These are phyloP conservation scores for Fragilaria crotonensis DNA, from an alignment of 108 stramenopile genomes.

Conservation along the genomic window DNA sequence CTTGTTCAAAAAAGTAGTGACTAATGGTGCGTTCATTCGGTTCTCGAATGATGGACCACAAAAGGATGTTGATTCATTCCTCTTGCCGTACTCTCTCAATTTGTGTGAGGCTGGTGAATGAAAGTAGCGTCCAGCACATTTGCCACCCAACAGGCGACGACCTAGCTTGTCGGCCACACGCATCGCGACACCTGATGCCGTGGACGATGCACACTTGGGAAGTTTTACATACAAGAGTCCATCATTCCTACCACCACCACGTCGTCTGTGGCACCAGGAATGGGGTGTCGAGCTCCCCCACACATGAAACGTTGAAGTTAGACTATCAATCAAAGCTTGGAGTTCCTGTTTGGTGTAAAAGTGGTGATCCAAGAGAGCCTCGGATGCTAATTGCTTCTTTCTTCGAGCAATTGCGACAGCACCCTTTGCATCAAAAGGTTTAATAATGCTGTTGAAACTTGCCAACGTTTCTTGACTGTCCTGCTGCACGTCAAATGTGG, in stretches of 20 bases:
- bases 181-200: slow-evolving; percentile 1
- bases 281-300: background rate
- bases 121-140: background rate
- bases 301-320: background rate
- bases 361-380: background rate
- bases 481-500: too few species aligned
- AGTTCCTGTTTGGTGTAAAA: background rate
- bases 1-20: slow-evolving; percentile 3
- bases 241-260: background rate
- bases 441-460: too few species aligned
- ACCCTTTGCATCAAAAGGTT: too few species aligned
- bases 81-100: background rate
- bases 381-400: background rate
- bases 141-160: background rate
- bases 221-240: background rate
- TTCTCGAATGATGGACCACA: slow-evolving; percentile 2
- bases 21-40: background rate
- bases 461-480: too few species aligned
- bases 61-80: background rate
- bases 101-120: background rate
- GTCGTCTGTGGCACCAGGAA: background rate
- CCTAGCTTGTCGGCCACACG: background rate
- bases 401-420: background rate
- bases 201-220: slow-evolving; percentile 2
- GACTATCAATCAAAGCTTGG: background rate